Evolutionary conservation across 2,329 filamentous ascomycete genomes (phyloP).

Genomic region (Monosporascus cannonballus): DNA sequence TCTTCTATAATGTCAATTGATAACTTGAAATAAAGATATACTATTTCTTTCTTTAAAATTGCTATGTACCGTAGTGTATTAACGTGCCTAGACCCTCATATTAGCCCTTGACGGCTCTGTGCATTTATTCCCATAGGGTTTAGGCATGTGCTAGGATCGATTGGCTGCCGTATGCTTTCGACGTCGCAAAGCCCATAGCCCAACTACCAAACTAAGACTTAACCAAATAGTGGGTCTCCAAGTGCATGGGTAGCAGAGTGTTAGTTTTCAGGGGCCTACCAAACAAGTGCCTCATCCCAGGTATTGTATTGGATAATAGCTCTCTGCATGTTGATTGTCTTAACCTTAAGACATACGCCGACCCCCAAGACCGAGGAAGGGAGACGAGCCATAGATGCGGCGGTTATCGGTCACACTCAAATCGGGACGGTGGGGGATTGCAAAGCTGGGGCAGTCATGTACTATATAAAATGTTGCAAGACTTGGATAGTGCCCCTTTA

Average conservation of each 20-base stretch:
- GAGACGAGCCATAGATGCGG: background rate
- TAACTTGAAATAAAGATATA: no score
- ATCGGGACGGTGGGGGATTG: no score
- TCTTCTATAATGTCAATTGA: no score
- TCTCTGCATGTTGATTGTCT: background rate
- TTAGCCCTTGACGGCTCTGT: background rate
- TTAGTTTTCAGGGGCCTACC: background rate
- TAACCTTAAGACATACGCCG: background rate
- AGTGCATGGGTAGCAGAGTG: background rate
- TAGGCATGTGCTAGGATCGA: conserved; percentile 22
- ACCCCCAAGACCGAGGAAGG: background rate
- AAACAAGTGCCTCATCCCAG: background rate
- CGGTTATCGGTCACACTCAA: no score
- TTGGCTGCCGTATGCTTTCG: conserved; percentile 12
- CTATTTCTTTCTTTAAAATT: no score
- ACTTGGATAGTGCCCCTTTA: background rate
- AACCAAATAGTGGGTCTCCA: background rate
- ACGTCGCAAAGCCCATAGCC: background rate
- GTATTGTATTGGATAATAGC: background rate
- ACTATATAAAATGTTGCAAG: background rate
- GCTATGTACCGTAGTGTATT: no score
- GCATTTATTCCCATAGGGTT: conserved; percentile 6
- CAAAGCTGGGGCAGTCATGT: no score
- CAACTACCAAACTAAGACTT: background rate
- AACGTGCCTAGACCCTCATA: no score